phyloP scores from a whole-genome alignment of 2,329 filamentous ascomycete genomes.

The Venturia asperata region DNA sequence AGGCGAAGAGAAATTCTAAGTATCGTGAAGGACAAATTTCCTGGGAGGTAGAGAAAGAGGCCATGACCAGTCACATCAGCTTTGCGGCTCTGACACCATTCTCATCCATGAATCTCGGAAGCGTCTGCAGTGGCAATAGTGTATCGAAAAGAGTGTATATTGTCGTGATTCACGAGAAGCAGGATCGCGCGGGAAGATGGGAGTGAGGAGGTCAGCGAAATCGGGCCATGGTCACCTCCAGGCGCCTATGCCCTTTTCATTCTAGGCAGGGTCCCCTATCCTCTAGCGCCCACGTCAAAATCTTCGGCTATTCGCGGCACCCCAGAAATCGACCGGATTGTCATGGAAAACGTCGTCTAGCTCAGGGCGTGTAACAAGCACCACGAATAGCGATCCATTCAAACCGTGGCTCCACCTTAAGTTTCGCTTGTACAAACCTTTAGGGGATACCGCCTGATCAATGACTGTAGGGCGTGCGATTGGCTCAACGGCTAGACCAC shows the following conservation, averaged over 20 bases:
- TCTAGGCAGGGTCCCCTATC: not conserved
- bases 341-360: not conserved
- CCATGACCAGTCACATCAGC: no score
- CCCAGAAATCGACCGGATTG: not conserved
- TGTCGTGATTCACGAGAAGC: not conserved
- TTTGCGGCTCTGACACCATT: not conserved
- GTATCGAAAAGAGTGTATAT: not conserved
- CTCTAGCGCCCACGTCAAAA: not conserved
- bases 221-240: not conserved
- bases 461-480: not conserved
- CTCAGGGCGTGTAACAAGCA: not conserved
- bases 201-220: not conserved
- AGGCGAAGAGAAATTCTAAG: not conserved
- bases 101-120: not conserved
- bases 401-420: not conserved
- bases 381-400: not conserved
- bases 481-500: not conserved
- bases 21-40: not conserved
- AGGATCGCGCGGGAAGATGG: no score
- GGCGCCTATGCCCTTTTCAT: not conserved
- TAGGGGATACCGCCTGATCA: slow-evolving; percentile 8
- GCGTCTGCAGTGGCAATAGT: not conserved
- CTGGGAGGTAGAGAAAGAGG: no score
- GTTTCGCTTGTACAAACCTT: slow-evolving; percentile 2
- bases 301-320: not conserved